A percentile compares a stretch with the other conserved stretches of the same genome.
Evolutionary conservation across 768 basidiomycete species (phyloP).

Genomic region (Podaxis sp.): DNA sequence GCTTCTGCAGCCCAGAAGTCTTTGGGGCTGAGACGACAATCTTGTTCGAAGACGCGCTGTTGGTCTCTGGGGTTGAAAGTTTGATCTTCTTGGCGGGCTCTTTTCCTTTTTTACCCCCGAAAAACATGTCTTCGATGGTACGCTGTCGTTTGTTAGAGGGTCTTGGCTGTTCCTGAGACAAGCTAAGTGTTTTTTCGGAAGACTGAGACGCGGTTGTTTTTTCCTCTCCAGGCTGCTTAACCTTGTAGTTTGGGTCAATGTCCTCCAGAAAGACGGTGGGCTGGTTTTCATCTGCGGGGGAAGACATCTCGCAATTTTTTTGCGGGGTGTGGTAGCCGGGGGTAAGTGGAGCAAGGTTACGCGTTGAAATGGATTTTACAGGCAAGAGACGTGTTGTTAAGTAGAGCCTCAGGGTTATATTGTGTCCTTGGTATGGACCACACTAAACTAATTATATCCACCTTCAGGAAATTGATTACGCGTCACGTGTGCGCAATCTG

Average conservation of each 20-base stretch:
- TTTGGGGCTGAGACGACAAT: constrained; percentile 2
- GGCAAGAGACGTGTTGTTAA: constrained; percentile 10
- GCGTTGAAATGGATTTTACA: not conserved
- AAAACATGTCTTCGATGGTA: constrained; percentile 64
- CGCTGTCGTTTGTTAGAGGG: constrained; percentile 48
- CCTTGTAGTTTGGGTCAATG: constrained; percentile 23
- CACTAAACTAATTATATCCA: constrained; percentile 5
- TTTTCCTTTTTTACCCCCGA: constrained; percentile 22
- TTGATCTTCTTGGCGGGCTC: constrained; percentile 47
- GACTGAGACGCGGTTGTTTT: not conserved
- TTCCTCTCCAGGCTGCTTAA: not conserved
- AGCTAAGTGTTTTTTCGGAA: constrained; percentile 4
- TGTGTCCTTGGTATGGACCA: not conserved
- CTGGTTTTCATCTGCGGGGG: constrained; percentile 1
- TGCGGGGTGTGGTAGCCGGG: constrained; percentile 4
- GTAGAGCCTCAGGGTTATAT: not conserved
- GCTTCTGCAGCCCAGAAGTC: constrained; percentile 22
- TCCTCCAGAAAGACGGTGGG: constrained; percentile 43
- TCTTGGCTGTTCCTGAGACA: constrained; percentile 6
- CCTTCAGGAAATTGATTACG: not conserved
- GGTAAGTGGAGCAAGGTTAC: not conserved
- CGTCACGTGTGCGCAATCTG: constrained; percentile 8
- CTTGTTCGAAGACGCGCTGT: not conserved
- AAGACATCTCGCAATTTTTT: constrained; percentile 1
- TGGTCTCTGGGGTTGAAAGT: constrained; percentile 20